Evolutionary conservation across 23 red algal genomes (phyloP), one percentile per base, ranked within the genome.

Genomic region (Gracilaria vermiculophylla): DNA sequence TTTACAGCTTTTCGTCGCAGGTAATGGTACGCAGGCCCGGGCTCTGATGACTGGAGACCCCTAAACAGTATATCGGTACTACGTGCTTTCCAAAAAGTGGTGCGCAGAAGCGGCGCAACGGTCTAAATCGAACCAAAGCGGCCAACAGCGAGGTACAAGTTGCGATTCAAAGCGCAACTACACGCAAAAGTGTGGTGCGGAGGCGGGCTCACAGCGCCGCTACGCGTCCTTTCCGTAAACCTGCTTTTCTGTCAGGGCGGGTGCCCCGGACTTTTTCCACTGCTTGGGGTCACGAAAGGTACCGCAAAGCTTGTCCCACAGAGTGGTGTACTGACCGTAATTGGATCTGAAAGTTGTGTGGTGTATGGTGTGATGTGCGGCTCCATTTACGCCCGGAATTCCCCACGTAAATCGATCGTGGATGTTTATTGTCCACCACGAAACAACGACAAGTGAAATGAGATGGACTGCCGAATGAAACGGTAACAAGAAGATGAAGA

Each of bases 351-450:
- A 99, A 9, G 97, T 99, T 49, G 83, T 89, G 62, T 99, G 97
- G 77, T 99, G 97, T 28, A 99, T 86, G 17, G 71, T 90, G 89
- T 99, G 97, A 71, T 99, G 97, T 39, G 70, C 93, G 16, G 97
- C 97, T 21, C 97, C 97, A 87, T 99, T 99, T 27, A 99, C 91
- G 32, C 91, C 91, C 23, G 97, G 97, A 45, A 99, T 90, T 19
- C 81, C 72, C 28, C 95, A 61, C 17, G 34, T 86, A 29, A 91
- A 83, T 32, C 97, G 77, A 66, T 99, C 97, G 85, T 99, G 97
- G 41, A 99, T 99, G 80, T 99, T 99, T 32, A 99, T 95, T 33
- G 97, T 99, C 97, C 97, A 99, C 43, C 95, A 57, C 21, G 84
- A 92, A 24, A 99, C 97, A 36, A 91, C 47, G 23, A 76, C 91